Evolutionary conservation across 306 rosid species (phyloP), one percentile per base, ranked within the genome.

Genomic region (Datisca glomerata): DNA sequence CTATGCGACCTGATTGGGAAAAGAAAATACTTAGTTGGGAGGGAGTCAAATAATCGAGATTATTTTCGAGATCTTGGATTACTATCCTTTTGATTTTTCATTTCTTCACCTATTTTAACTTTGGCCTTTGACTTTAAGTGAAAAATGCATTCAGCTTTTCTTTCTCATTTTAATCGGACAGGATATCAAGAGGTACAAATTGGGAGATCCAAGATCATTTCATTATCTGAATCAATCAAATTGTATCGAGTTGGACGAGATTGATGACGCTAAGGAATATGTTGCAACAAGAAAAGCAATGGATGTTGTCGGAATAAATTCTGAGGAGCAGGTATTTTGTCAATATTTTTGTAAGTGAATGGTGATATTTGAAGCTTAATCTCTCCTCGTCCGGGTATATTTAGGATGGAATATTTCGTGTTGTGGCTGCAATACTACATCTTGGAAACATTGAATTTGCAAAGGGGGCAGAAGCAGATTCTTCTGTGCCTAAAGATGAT

Each of bases 331-430:
- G 96, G 99, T 91, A 80, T 32, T 57, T 39, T 43, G 21, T 41
- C 36, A 36, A 47, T 55, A 31, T 43, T 59, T 55, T 45, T 57
- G 45, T 44, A 51, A 27, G 34, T 60, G 60, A 35, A 57, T n/a
- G n/a, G n/a, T n/a, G n/a, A n/a, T n/a, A n/a, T n/a, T n/a, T n/a
- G n/a, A n/a, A n/a, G n/a, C n/a, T n/a, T n/a, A n/a, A n/a, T n/a
- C n/a, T n/a, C n/a, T n/a, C n/a, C n/a, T n/a, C n/a, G n/a, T n/a
- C n/a, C n/a, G n/a, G n/a, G n/a, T n/a, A n/a, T 23, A 18, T 47
- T 54, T 33, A 91, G 99, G 99, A 91, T 48, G 96, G 79, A 28
- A 91, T 91, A 75, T 91, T 91, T 71, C 92, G 82, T 63, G 99
- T 91, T 50, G 92, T 85, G 70, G 99, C 99, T 43, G 94, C 96